These are phyloP conservation scores for Alternaria arborescens DNA, from an alignment of 2,329 filamentous ascomycete genomes.

Conservation along the genomic window DNA sequence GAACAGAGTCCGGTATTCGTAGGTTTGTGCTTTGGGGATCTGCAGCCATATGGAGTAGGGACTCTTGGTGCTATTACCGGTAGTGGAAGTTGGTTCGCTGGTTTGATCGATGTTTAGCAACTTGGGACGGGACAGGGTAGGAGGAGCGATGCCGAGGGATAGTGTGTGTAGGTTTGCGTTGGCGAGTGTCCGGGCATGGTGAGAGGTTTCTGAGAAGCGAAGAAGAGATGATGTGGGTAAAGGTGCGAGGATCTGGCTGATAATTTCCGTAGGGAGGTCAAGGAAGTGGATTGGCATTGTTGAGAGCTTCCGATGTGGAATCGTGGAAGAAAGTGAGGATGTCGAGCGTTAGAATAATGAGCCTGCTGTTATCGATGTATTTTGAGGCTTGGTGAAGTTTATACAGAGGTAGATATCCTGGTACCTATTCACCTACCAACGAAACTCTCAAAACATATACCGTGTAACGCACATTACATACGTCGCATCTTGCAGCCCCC, in stretches of 20 bases:
- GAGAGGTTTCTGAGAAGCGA: conserved; percentile 46
- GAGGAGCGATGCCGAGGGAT: conserved; percentile 75
- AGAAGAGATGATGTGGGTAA: conserved; percentile 46
- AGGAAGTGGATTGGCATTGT: conserved; percentile 31
- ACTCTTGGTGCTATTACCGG: not conserved
- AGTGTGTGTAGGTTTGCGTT: conserved; percentile 64
- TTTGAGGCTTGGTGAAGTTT: not conserved
- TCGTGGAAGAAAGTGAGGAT: not conserved
- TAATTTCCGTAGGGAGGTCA: conserved; percentile 45
- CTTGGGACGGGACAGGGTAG: not conserved
- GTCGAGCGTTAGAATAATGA: not conserved
- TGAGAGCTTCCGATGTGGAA: not conserved
- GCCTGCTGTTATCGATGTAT: not conserved
- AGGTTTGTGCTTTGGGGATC: conserved; percentile 20
- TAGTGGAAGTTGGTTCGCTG: conserved; percentile 54
- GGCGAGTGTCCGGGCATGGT: conserved; percentile 37
- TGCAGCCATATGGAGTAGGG: conserved; percentile 7
- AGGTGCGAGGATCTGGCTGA: conserved; percentile 43
- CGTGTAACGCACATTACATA: not conserved
- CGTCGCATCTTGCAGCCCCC: not conserved
- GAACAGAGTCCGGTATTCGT: conserved; percentile 31
- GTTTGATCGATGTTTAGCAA: not conserved
- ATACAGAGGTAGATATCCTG: not conserved
- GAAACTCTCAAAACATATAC: not conserved
- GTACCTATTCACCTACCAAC: not conserved